Evolutionary conservation across 257 asterid species (phyloP).

Genomic region (Lithospermum erythrorhizon): DNA sequence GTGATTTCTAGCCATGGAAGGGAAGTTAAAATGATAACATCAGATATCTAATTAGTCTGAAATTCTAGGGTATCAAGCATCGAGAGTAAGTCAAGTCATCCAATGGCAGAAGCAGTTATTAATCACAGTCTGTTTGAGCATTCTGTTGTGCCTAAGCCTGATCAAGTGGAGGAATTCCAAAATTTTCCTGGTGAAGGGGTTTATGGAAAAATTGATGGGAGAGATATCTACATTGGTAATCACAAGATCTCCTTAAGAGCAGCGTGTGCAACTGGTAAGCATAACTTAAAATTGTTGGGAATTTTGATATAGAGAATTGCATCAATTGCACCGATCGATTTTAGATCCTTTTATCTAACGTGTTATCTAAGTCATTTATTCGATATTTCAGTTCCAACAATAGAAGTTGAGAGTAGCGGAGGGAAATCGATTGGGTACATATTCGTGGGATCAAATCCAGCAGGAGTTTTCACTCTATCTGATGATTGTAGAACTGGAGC

Average conservation of each 20-base stretch:
- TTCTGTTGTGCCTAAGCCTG: slow-evolving; percentile 51
- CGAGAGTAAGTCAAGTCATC: slow-evolving; percentile 81
- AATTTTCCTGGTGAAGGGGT: slow-evolving; percentile 90
- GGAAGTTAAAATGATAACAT: not conserved
- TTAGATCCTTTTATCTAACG: not conserved
- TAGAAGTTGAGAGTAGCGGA: slow-evolving; percentile 34
- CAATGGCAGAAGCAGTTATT: slow-evolving; percentile 69
- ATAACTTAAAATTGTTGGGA: not conserved
- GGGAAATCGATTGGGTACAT: slow-evolving; percentile 65
- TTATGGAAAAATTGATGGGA: slow-evolving; percentile 50
- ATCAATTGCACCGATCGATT: no score
- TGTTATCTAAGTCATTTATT: not conserved
- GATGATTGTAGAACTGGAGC: slow-evolving; percentile 79
- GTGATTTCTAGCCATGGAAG: not conserved
- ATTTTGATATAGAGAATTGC: not conserved
- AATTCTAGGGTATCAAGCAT: slow-evolving; percentile 69
- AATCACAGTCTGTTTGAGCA: slow-evolving; percentile 33
- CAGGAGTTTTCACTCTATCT: slow-evolving; percentile 48
- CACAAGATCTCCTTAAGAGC: slow-evolving; percentile 50
- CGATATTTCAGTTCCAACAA: slow-evolving; percentile 37
- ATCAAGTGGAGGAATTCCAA: slow-evolving; percentile 43
- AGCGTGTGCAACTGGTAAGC: slow-evolving; percentile 52
- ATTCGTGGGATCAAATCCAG: slow-evolving; percentile 48
- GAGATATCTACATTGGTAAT: slow-evolving; percentile 54
- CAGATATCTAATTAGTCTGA: no score